Evolutionary conservation across 345 rosid genomes (phyloP), one percentile per base, ranked within the genome.

Genomic region (Physaria fendleri): DNA sequence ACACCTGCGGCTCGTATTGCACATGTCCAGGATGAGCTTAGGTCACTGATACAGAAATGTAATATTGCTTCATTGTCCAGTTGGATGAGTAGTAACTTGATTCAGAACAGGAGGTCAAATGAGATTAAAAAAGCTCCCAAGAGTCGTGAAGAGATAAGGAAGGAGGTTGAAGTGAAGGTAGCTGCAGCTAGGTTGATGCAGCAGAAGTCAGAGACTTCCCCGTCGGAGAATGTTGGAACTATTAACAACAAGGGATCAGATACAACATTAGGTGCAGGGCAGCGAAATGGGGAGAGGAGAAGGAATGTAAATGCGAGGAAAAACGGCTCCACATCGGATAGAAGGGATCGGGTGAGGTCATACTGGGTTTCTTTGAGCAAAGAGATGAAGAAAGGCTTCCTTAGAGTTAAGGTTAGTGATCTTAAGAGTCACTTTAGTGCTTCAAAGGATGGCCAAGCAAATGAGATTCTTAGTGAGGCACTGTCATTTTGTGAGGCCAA

Each of bases 141-240:
- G 81, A 87, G 97, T 5, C 83, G 72, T 7, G 99, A 93, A 69
- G 99, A 93, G 75, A 74, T 72, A 65, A 77, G 97, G 80, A 87
- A 93, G 65, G 99, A 87, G 85, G 80, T 89, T 71, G 99, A 93
- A 76, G 99, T 93, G 50, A 77, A 85, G 76, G 97, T 93, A 24
- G 95, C 96, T 40, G 97, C 99, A 10, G 92, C 88, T 23, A 79
- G 85, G 68, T 66, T 89, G 63, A 28, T 83, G 78, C 99, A 89
- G 83, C 96, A 86, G 81, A 87, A 81, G 64, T 71, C 90, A 2
- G 95, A 87, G 60, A 49, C 65, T 9, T 61, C 77, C 13, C 55
- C 40, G 54, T 47, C 63, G 22, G 76, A 65, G 24, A 59, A 18
- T 21, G 82, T 71, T 41, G 83, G 68, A 42, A 78, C 68, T 69